Percentiles rank a stretch among this genome's conserved stretches.
Evolutionary conservation across 2,329 filamentous ascomycete genomes (phyloP).

Genomic region (Alternaria sp.): DNA sequence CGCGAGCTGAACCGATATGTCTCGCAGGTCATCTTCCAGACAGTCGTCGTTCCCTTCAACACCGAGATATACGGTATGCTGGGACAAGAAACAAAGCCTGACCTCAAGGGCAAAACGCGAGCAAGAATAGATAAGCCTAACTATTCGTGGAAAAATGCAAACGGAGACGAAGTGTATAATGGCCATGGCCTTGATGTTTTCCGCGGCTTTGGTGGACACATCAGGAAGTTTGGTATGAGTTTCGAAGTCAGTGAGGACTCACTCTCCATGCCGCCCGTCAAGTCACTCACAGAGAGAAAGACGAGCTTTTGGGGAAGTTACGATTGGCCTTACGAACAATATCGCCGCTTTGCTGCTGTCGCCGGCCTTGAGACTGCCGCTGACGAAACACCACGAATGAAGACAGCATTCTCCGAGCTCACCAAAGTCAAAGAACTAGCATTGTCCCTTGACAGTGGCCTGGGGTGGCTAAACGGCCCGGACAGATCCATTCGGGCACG

Average conservation of each 20-base stretch:
- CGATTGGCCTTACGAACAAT: slow-evolving; percentile 68
- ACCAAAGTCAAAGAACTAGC: slow-evolving; percentile 68
- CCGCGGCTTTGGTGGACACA: slow-evolving; percentile 66
- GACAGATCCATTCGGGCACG: slow-evolving; percentile 62
- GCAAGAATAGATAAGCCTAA: slow-evolving; percentile 32
- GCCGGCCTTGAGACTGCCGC: slow-evolving; percentile 69
- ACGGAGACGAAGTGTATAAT: slow-evolving; percentile 56
- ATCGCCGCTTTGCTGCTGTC: slow-evolving; percentile 67
- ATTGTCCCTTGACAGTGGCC: slow-evolving; percentile 70
- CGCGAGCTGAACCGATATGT: slow-evolving; percentile 67
- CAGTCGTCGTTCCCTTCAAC: slow-evolving; percentile 71
- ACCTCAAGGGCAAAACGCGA: slow-evolving; percentile 49
- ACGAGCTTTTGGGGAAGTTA: slow-evolving; percentile 71
- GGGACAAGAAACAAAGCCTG: slow-evolving; percentile 47
- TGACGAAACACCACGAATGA: slow-evolving; percentile 70
- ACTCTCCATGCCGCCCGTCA: slow-evolving; percentile 62
- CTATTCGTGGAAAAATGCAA: slow-evolving; percentile 55
- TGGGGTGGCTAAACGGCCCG: slow-evolving; percentile 72
- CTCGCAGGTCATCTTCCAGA: slow-evolving; percentile 66
- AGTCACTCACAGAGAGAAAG: slow-evolving; percentile 63
- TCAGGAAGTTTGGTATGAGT: slow-evolving; percentile 71
- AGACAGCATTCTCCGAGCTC: slow-evolving; percentile 66
- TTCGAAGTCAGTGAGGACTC: slow-evolving; percentile 70
- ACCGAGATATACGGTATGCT: slow-evolving; percentile 68
- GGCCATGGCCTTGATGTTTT: slow-evolving; percentile 70